These are phyloP conservation scores for Xylariaceae sp. DNA, from an alignment of 2,329 filamentous ascomycete species.

Conservation along the genomic window DNA sequence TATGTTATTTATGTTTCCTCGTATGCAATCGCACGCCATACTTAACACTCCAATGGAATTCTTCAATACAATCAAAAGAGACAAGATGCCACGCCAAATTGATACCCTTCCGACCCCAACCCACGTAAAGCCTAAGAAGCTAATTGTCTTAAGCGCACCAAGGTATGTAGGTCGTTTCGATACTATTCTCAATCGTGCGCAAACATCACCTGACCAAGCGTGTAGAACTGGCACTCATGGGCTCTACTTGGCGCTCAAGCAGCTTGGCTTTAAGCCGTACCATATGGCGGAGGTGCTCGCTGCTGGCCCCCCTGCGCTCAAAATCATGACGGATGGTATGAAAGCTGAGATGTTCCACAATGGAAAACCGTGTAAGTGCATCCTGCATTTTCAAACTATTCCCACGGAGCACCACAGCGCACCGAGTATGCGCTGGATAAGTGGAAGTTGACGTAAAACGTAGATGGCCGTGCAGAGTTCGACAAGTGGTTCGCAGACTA, in stretches of 20 bases:
- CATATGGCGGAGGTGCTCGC: slow-evolving; percentile 45
- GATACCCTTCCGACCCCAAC: slow-evolving; percentile 44
- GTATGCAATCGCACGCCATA: slow-evolving; percentile 16
- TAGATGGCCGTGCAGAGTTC: slow-evolving; percentile 46
- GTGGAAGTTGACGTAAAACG: not conserved
- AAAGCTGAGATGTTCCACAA: slow-evolving; percentile 38
- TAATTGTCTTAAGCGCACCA: slow-evolving; percentile 48
- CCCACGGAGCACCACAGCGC: no score
- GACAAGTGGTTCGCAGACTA: slow-evolving; percentile 50
- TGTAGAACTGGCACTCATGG: slow-evolving; percentile 46
- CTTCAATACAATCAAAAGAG: slow-evolving; percentile 35
- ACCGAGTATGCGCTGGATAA: not conserved
- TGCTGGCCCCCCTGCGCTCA: slow-evolving; percentile 31
- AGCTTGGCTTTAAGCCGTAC: slow-evolving; percentile 47
- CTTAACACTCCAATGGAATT: not conserved
- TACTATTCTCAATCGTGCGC: not conserved
- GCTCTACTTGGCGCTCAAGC: slow-evolving; percentile 44
- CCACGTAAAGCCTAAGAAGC: slow-evolving; percentile 42
- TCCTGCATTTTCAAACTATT: not conserved
- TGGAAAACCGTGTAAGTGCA: slow-evolving; percentile 36
- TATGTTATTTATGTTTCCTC: not conserved
- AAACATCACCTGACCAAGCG: slow-evolving; percentile 4
- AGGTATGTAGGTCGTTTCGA: slow-evolving; percentile 36
- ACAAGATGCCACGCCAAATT: slow-evolving; percentile 45
- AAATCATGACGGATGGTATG: slow-evolving; percentile 42